Percentiles rank a stretch among this genome's conserved stretches.
These are phyloP conservation scores for Penicillium daleae DNA, from an alignment of 495 filamentous ascomycete genomes.

Conservation along the genomic window DNA sequence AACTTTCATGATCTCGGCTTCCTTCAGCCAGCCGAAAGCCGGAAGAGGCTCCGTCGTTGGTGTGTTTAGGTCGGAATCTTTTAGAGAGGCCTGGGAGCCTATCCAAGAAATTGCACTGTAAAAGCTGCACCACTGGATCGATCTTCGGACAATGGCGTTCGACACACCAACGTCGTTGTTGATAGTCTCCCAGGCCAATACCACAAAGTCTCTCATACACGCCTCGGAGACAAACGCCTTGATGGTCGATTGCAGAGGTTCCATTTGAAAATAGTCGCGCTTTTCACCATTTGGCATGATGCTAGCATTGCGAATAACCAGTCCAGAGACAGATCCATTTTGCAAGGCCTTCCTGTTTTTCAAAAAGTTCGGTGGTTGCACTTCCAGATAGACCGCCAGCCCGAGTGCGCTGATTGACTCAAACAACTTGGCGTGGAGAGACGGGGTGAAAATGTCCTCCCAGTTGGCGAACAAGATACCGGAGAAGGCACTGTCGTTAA, in stretches of 20 bases:
- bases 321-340: slow-evolving; percentile 40
- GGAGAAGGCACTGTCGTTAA: slow-evolving; percentile 41
- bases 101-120: slow-evolving; percentile 60
- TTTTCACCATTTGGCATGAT: slow-evolving; percentile 51
- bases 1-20: slow-evolving; percentile 51
- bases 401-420: slow-evolving; percentile 42
- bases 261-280: slow-evolving; percentile 55
- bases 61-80: slow-evolving; percentile 41
- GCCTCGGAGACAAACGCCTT: slow-evolving; percentile 60
- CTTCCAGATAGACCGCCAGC: slow-evolving; percentile 54
- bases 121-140: slow-evolving; percentile 59
- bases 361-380: slow-evolving; percentile 52
- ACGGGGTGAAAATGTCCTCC: slow-evolving; percentile 39
- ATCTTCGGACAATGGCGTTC: slow-evolving; percentile 57
- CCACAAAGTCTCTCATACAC: slow-evolving; percentile 51
- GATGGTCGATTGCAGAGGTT: slow-evolving; percentile 45
- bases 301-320: slow-evolving; percentile 55
- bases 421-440: slow-evolving; percentile 41
- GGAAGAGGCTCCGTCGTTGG: slow-evolving; percentile 49
- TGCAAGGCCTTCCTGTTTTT: slow-evolving; percentile 43
- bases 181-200: slow-evolving; percentile 58
- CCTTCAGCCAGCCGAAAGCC: slow-evolving; percentile 62
- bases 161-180: slow-evolving; percentile 49
- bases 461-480: slow-evolving; percentile 57
- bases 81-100: slow-evolving; percentile 46